Percentiles rank a stretch among this genome's conserved stretches.
Conservation (phyloP, 257 asterid species). For the Jaltomata sinuosa region DNA sequence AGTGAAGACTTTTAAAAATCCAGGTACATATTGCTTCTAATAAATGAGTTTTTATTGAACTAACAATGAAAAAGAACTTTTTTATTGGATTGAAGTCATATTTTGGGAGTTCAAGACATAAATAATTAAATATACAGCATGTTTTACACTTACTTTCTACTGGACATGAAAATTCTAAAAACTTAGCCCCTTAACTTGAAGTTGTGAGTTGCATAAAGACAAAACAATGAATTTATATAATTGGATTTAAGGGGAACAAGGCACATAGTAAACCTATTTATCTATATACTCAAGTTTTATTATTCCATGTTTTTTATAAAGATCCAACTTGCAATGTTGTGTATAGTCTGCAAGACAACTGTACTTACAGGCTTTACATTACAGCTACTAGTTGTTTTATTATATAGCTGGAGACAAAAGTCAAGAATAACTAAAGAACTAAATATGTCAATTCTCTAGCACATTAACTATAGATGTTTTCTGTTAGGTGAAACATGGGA, state of each 20-base stretch:
- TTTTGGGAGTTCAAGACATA: not conserved
- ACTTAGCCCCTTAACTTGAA: not conserved
- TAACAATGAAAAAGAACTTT: not conserved
- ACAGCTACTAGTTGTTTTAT: not conserved
- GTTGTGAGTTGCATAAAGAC: not conserved
- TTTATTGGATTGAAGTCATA: not conserved
- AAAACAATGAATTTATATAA: not conserved
- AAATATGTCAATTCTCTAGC: not conserved
- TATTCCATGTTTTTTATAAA: not conserved
- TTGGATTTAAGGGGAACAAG: not conserved
- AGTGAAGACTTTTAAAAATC: not conserved
- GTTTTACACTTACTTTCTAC: not conserved
- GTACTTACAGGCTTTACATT: not conserved
- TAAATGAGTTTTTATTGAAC: not conserved
- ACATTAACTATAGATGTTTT: not conserved
- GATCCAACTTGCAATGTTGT: not conserved
- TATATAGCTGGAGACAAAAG: not conserved
- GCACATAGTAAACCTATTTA: not conserved
- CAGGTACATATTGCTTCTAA: not conserved
- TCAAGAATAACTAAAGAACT: not conserved
- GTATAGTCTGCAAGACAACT: not conserved
- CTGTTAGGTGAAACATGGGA: not conserved
- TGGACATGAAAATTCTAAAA: not conserved
- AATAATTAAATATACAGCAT: not conserved
- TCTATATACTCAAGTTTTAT: too few relatives aligned